Base-by-base conservation (phyloP, 1,284 basidiomycete genomes). In the Leucoagaricus sp. region DNA sequence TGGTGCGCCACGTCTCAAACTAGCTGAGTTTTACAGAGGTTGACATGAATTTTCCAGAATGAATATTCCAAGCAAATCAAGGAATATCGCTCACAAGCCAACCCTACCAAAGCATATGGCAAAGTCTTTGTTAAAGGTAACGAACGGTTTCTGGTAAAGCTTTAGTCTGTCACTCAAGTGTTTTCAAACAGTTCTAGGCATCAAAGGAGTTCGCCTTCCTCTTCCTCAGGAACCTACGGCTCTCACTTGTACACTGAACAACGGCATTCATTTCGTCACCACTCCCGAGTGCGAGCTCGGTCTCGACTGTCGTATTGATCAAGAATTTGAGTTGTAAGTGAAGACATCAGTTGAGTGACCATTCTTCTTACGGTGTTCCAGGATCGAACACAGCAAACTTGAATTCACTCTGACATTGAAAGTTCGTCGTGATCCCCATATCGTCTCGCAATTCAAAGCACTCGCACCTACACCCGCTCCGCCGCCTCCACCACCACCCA, bases 261-360 rank as follows among this genome's bases (percentile, higher is more conserved):
- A 98, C 65, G 95, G 96, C 7, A 94, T 97, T 57, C 95, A 98
- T 72, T 96, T 91, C 63, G 96, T 99, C 55, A 93, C 93, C 4
- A 98, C 96, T 0, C 94, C 93, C 0, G 91, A 93, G 64, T 82
- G 80, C 41, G 75, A 77, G 9, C 75, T 98, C 2, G 75, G 74
- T 29, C 73, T 79, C 36, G 85, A 89, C 26, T 84, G 83, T 54
- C 79, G 78, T 19, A 92, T 98, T 61, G 88, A 92, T 49, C 94
- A 96, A 70, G 95, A 98, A 71, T 98, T 98, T 65, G 94, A 97
- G 66, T 75, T 96, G 93, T 94, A 67, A 61, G 92, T 78, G 8
- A 13, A 47, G 53, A 46, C 48, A 42, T 19, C 49, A 34, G 45
- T 1, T 25, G 53, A 8, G 41, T 9, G 33, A 33, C 2, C 23